Evolutionary conservation across 805 yeast species (phyloP).

Genomic region (Candida nitratophila): DNA sequence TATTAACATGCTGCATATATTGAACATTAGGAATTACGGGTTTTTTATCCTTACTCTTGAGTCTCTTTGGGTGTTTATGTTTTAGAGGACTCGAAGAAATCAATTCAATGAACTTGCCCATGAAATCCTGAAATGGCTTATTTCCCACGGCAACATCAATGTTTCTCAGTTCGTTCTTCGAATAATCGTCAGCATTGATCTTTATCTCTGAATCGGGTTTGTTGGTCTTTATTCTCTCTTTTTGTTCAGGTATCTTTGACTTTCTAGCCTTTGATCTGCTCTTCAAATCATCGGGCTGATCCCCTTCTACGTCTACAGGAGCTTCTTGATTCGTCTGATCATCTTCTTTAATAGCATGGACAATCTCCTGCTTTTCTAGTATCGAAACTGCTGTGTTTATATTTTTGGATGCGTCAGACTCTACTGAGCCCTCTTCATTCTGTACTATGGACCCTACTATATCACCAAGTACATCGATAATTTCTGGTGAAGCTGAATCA

Average conservation of each 20-base stretch:
- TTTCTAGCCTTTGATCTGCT: background rate
- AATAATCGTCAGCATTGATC: background rate
- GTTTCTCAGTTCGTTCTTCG: background rate
- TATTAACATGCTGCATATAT: slow-evolving; percentile 9
- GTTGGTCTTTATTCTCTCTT: background rate
- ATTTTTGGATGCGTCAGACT: too few species aligned
- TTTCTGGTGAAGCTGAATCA: too few species aligned
- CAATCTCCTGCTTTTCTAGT: too few species aligned
- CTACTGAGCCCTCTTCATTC: too few species aligned
- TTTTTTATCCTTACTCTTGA: slow-evolving; percentile 8
- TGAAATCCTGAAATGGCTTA: slow-evolving; percentile 7
- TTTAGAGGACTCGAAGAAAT: slow-evolving; percentile 5
- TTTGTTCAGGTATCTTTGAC: background rate
- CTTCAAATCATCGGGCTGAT: background rate
- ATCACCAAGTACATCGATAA: too few species aligned
- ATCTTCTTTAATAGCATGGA: background rate
- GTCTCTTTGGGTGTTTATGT: slow-evolving; percentile 14
- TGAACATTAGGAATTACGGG: slow-evolving; percentile 17
- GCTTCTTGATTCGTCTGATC: background rate
- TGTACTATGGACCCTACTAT: too few species aligned
- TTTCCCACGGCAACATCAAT: slow-evolving; percentile 5
- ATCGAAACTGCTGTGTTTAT: background rate
- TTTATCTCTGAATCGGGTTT: background rate
- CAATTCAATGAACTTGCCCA: slow-evolving; percentile 6
- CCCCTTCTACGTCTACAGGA: background rate